Conservation (phyloP, 768 basidiomycete species). For the Boletus rufocinnamomeus region DNA sequence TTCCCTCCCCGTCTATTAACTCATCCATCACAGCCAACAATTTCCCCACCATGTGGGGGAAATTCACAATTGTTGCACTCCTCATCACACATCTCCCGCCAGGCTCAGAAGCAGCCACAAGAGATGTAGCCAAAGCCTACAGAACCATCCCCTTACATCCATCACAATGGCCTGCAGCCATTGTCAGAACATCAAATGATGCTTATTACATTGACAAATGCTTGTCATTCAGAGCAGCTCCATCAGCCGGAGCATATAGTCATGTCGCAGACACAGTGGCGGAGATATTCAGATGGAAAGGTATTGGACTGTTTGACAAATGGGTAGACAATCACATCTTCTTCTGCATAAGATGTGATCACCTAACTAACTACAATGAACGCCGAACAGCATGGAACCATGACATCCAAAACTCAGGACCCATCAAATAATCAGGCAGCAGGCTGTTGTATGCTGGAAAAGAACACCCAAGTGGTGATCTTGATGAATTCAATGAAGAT, state of each 20-base stretch:
- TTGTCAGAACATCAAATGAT: too few relatives aligned
- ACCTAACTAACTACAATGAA: background rate
- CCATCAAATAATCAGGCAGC: background rate
- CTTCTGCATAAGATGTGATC: fast-evolving
- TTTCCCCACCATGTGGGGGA: background rate
- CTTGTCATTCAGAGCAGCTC: background rate
- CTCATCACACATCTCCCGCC: background rate
- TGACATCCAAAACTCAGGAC: too few relatives aligned
- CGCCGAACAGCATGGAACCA: too few relatives aligned
- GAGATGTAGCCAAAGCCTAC: background rate
- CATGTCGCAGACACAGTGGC: background rate
- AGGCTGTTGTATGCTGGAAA: background rate
- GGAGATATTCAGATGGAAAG: background rate
- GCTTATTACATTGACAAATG: background rate
- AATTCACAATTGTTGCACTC: background rate
- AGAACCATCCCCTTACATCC: background rate
- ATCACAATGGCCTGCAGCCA: background rate
- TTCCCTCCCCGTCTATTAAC: background rate
- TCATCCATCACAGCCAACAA: fast-evolving
- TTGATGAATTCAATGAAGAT: background rate
- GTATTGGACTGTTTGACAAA: background rate
- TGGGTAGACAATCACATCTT: background rate
- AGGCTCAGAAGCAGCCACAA: background rate
- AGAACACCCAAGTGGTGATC: fast-evolving
- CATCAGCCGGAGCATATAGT: fast-evolving